These are phyloP conservation scores for Picochlorum sp. DNA, from an alignment of 139 green algal genomes.

Conservation along the genomic window DNA sequence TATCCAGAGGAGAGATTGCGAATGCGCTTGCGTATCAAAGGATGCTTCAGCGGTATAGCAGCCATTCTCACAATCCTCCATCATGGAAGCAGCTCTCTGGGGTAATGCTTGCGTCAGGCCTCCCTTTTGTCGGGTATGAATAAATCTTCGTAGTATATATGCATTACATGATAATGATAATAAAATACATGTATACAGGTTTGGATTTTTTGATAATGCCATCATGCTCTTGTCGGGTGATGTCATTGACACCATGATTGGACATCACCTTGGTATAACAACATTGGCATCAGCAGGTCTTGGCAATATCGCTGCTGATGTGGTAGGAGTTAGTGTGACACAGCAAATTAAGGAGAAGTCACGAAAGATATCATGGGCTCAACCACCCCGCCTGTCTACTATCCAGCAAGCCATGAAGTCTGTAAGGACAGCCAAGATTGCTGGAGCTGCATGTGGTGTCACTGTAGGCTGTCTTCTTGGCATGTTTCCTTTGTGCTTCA, in stretches of 20 bases:
- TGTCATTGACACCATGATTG: conserved; percentile 50
- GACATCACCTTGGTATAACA: conserved; percentile 31
- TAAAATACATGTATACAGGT: conserved; percentile 1
- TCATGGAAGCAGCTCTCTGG: conserved; percentile 15
- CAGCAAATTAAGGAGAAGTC: conserved; percentile 42
- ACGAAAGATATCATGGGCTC: conserved; percentile 16
- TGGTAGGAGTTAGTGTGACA: conserved; percentile 47
- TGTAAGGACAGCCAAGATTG: conserved; percentile 20
- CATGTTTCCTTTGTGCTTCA: conserved; percentile 30
- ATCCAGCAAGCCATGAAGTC: conserved; percentile 26
- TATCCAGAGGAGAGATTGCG: conserved; percentile 15
- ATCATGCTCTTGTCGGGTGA: conserved; percentile 61
- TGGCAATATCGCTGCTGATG: conserved; percentile 45
- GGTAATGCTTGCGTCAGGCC: conserved; percentile 27
- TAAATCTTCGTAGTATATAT: not conserved
- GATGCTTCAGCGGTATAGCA: conserved; percentile 10
- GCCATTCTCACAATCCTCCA: conserved; percentile 9
- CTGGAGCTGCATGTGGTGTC: conserved; percentile 46
- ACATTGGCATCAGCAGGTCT: conserved; percentile 44
- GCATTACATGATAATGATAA: not conserved
- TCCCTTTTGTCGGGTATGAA: conserved; percentile 56
- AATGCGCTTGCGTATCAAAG: conserved; percentile 24
- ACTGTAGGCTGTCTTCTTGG: conserved; percentile 55
- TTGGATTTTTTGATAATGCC: conserved; percentile 37
- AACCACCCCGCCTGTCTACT: conserved; percentile 24